Evolutionary conservation across 179 eudicot genomes (phyloP).

Genomic region (Carnegiea gigantea): DNA sequence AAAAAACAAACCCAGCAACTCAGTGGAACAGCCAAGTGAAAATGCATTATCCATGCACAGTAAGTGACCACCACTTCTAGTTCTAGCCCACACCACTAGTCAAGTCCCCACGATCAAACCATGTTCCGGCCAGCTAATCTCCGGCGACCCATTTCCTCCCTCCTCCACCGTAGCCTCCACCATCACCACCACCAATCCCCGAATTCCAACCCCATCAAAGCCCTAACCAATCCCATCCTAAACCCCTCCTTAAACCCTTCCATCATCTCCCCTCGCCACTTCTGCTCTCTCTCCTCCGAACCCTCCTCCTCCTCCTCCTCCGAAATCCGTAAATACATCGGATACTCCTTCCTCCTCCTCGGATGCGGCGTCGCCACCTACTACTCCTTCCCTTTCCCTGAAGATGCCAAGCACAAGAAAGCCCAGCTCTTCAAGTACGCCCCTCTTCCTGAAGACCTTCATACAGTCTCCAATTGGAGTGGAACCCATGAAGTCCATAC

Average conservation of each 20-base stretch:
- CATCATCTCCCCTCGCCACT: slow-evolving; percentile 24
- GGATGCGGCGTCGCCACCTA: slow-evolving; percentile 77
- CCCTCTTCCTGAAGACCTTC: slow-evolving; percentile 84
- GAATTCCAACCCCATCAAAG: slow-evolving; percentile 13
- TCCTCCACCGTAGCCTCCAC: slow-evolving; percentile 23
- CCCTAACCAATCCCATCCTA: slow-evolving; percentile 16
- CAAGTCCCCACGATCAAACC: background rate
- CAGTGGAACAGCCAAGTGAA: too few relatives aligned
- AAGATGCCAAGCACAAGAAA: slow-evolving; percentile 72
- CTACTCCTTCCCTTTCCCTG: slow-evolving; percentile 91
- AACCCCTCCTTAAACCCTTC: slow-evolving; percentile 24
- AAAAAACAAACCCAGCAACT: too few relatives aligned
- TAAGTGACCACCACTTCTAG: background rate
- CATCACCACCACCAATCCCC: slow-evolving; percentile 27
- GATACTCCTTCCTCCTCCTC: slow-evolving; percentile 64
- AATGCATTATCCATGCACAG: background rate
- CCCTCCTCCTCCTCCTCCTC: slow-evolving; percentile 32
- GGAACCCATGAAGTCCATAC: slow-evolving; percentile 87
- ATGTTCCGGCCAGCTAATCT: slow-evolving; percentile 46
- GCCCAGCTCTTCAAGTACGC: slow-evolving; percentile 90
- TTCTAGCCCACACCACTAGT: background rate
- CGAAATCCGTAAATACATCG: slow-evolving; percentile 73
- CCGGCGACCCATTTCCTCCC: slow-evolving; percentile 45
- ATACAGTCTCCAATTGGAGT: slow-evolving; percentile 82
- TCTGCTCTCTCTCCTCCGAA: slow-evolving; percentile 35